These are phyloP conservation scores for Apiotrichum domesticum DNA, from an alignment of 1,284 basidiomycete genomes.

Conservation along the genomic window DNA sequence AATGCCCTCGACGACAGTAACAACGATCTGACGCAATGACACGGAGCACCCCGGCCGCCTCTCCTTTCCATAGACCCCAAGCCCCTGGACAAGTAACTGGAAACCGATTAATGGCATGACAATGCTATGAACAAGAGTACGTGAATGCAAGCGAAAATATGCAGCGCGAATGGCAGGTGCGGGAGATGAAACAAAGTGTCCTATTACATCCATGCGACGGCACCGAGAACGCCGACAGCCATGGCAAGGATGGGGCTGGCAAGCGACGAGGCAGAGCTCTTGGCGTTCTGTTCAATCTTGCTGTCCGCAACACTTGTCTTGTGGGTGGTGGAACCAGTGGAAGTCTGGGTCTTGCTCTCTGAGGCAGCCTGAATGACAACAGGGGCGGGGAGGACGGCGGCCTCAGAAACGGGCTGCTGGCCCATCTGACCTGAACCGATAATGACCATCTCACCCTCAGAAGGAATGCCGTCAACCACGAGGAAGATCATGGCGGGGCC, in stretches of 20 bases:
- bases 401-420: conserved; percentile 55
- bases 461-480: conserved; percentile 75
- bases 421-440: conserved; percentile 72
- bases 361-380: conserved; percentile 15
- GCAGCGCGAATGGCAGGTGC: not conserved
- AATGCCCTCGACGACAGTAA: no score
- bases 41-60: no score
- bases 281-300: not conserved
- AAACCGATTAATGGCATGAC: not conserved
- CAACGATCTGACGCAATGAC: no score
- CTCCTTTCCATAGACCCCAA: no score
- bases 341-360: not conserved
- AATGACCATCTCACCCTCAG: conserved; percentile 64
- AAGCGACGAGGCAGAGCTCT: not conserved
- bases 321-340: no score
- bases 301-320: no score
- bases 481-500: conserved; percentile 78
- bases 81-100: no score
- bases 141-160: not conserved
- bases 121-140: conserved; percentile 4
- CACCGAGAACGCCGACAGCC: not conserved
- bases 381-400: conserved; percentile 53
- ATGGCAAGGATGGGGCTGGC: not conserved
- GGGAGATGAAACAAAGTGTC: not conserved
- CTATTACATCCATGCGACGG: conserved; percentile 8